Conservation (phyloP, 768 basidiomycete genomes). For the Boletus huronensis region DNA sequence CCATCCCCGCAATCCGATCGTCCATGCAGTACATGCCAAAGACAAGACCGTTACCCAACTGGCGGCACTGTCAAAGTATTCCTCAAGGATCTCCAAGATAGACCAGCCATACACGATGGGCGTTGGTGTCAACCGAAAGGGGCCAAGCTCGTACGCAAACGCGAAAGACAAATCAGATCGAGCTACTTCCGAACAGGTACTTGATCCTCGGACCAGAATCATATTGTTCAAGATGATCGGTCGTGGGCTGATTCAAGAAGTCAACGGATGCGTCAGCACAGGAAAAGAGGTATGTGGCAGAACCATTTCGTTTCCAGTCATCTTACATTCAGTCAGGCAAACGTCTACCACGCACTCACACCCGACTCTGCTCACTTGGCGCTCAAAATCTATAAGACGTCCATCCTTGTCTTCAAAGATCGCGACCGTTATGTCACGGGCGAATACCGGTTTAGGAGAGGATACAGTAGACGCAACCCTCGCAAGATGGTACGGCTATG, state of each 20-base stretch:
- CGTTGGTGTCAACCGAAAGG: conserved; percentile 87
- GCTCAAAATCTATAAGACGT: conserved; percentile 98
- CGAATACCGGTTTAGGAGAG: conserved; percentile 90
- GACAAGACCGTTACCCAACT: conserved; percentile 71
- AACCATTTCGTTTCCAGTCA: not conserved
- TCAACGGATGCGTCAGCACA: conserved; percentile 95
- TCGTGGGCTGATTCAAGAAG: conserved; percentile 78
- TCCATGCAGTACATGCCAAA: conserved; percentile 35
- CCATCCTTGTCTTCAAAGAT: conserved; percentile 95
- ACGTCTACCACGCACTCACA: conserved; percentile 89
- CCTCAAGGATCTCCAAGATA: conserved; percentile 69
- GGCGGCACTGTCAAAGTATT: conserved; percentile 70
- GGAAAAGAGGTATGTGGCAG: conserved; percentile 81
- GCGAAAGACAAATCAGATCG: conserved; percentile 95
- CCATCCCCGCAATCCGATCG: conserved; percentile 44
- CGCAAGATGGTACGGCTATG: conserved; percentile 98
- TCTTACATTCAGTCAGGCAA: conserved; percentile 58
- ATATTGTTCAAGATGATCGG: conserved; percentile 97
- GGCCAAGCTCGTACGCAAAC: conserved; percentile 83
- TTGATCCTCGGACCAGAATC: conserved; percentile 91
- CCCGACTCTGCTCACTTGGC: conserved; percentile 64
- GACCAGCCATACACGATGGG: conserved; percentile 65
- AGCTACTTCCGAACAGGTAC: conserved; percentile 94
- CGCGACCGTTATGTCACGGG: conserved; percentile 96
- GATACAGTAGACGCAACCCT: conserved; percentile 86